phyloP scores from a whole-genome alignment of 139 green algal species.

The Prasinococcaceae sp. region DNA sequence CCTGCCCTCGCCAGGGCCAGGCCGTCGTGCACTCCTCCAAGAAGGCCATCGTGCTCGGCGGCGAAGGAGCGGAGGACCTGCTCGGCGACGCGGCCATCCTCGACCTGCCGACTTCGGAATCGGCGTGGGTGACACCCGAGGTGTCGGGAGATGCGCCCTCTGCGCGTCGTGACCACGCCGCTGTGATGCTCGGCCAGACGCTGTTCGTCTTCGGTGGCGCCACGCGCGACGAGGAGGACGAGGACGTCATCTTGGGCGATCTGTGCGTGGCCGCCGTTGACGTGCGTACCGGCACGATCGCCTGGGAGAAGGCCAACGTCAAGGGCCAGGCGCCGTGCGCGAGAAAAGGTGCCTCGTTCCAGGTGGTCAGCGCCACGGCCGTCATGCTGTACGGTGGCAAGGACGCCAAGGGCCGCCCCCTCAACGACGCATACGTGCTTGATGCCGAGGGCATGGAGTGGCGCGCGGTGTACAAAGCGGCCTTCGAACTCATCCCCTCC shows the following conservation, averaged over 20 bases:
- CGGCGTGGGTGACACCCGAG: too few relatives aligned
- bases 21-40: too few relatives aligned
- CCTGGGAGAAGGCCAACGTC: not conserved
- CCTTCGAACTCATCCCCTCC: constrained; percentile 27
- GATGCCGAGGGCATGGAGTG: constrained; percentile 38
- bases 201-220: not conserved
- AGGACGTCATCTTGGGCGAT: not conserved
- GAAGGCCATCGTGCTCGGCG: constrained; percentile 42
- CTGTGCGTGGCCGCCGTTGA: not conserved
- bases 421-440: constrained; percentile 57
- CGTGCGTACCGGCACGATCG: too few relatives aligned
- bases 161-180: too few relatives aligned
- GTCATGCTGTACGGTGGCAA: constrained; percentile 23
- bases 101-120: too few relatives aligned
- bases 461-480: constrained; percentile 39
- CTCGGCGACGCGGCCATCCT: not conserved
- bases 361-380: not conserved
- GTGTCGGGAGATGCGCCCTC: too few relatives aligned
- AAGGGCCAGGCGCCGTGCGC: not conserved
- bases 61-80: constrained; percentile 12
- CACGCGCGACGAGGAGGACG: not conserved
- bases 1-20: constrained; percentile 2
- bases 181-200: too few relatives aligned
- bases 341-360: not conserved
- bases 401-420: constrained; percentile 28